Evolutionary conservation across 2,329 filamentous ascomycete species (phyloP).

Genomic region (Colletotrichum incanum): DNA sequence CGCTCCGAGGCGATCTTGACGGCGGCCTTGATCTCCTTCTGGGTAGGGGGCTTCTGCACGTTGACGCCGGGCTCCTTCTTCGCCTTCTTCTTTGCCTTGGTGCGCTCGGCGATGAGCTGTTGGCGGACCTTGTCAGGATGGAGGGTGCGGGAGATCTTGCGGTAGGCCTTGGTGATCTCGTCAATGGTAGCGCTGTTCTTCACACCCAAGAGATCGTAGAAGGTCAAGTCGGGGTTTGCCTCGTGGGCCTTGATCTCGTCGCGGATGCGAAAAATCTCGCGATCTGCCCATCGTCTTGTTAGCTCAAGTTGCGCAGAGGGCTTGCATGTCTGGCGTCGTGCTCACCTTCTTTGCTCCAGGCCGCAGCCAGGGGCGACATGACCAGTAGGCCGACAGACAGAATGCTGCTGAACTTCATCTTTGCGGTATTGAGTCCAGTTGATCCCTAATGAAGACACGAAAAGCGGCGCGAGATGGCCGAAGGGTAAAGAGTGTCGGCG

Average conservation of each 20-base stretch:
- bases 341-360: slow-evolving; percentile 90
- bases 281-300: slow-evolving; percentile 72
- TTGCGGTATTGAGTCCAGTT: slow-evolving; percentile 55
- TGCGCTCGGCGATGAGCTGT: slow-evolving; percentile 80
- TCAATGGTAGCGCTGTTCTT: slow-evolving; percentile 81
- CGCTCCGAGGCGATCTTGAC: slow-evolving; percentile 86
- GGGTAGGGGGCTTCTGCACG: slow-evolving; percentile 79
- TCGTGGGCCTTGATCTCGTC: slow-evolving; percentile 87
- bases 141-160: slow-evolving; percentile 84
- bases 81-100: slow-evolving; percentile 67
- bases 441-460: neutral
- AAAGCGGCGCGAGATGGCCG: slow-evolving; percentile 30
- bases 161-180: slow-evolving; percentile 94
- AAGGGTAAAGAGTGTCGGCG: slow-evolving; percentile 15
- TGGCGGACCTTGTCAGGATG: slow-evolving; percentile 98
- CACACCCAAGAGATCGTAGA: slow-evolving; percentile 94
- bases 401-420: slow-evolving; percentile 80
- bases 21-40: slow-evolving; percentile 83
- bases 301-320: slow-evolving; percentile 19
- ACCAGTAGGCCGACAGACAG: slow-evolving; percentile 79
- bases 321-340: neutral
- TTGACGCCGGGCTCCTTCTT: slow-evolving; percentile 72
- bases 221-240: slow-evolving; percentile 81
- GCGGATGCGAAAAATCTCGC: slow-evolving; percentile 96
- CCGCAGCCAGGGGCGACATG: slow-evolving; percentile 76